Base-by-base conservation (phyloP, 352 stramenopile species). In the Vaucheria bursata region DNA sequence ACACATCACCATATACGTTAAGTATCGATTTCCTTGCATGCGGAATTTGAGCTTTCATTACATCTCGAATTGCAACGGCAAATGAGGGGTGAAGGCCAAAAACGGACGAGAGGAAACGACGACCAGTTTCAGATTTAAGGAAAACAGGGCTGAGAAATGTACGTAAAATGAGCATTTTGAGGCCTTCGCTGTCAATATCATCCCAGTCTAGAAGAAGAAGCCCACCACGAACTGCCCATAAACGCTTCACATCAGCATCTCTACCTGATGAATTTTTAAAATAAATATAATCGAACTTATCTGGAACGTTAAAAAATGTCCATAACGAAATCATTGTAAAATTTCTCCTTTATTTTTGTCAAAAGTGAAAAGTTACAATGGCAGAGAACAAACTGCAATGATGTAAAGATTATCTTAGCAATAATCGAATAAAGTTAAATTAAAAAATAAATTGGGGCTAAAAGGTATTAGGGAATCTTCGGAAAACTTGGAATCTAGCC, bases 41-140 rank as follows among this genome's bases (percentile, higher is more conserved):
- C 0, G 78, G 78, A 31, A 82, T 52, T 39, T 83, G 78, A 50
- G 72, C 68, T 68, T 50, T 83, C 25, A 95, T 92, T 1, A 90
- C 93, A 39, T 89, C 87, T 74, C 94, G 92, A 68, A 95, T 93
- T 72, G 93, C 89, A 33, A 84, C 74, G 33, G 92, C 87, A 77
- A 94, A 93, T 5, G 88, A 86, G 73, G 90, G 81, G 78, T 95
- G 89, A 3, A 95, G 84, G 3, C 89, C 88, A 76, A 95, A 94
- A 25, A 94, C 74, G 45, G 91, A 94, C 50, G 88, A 90, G 52
- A 95, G 79, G 68, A 95, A 92, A 1, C 88, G 76, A n/a, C n/a
- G n/a, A n/a, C 90, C 90, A 73, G 94, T 89, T 0, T 89, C 87
- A 0, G 89, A 92, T 2, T 87, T 85, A 70, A 95, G 93, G 50